phyloP scores from a whole-genome alignment of 495 filamentous ascomycete species.

The Staphylotrichum longicolle region DNA sequence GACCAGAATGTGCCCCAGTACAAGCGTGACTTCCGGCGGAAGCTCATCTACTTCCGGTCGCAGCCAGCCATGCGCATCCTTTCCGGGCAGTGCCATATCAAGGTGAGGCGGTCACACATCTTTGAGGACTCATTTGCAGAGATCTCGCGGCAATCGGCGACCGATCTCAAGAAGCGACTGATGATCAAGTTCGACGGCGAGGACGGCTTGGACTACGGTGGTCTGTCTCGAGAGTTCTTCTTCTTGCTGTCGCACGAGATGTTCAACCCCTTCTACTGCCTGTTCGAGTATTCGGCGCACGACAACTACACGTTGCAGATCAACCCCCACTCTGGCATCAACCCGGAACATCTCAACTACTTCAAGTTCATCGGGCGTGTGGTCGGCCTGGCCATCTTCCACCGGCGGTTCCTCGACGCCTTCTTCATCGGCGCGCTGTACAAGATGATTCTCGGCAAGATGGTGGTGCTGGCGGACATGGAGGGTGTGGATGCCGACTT shows the following conservation, averaged over 20 bases:
- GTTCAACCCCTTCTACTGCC: slow-evolving; percentile 99
- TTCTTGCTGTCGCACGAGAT: slow-evolving; percentile 99
- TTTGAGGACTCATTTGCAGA: slow-evolving; percentile 99
- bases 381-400: slow-evolving; percentile 97
- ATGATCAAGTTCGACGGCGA: slow-evolving; percentile 99
- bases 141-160: slow-evolving; percentile 95
- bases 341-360: slow-evolving; percentile 98
- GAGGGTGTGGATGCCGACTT: slow-evolving; percentile 98
- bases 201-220: slow-evolving; percentile 96
- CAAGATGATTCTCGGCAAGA: slow-evolving; percentile 98
- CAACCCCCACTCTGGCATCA: slow-evolving; percentile 99
- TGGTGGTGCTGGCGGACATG: slow-evolving; percentile 91
- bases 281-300: slow-evolving; percentile 99
- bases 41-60: slow-evolving; percentile 98
- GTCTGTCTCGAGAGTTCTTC: slow-evolving; percentile 98
- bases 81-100: slow-evolving; percentile 96
- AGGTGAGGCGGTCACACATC: slow-evolving; percentile 92
- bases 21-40: slow-evolving; percentile 96
- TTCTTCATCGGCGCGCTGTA: slow-evolving; percentile 99
- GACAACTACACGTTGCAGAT: slow-evolving; percentile 99
- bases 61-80: slow-evolving; percentile 94
- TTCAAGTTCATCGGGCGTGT: slow-evolving; percentile 99
- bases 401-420: slow-evolving; percentile 93
- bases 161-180: slow-evolving; percentile 92
- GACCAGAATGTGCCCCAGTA: slow-evolving; percentile 99